Evolutionary conservation across 352 stramenopile genomes (phyloP).

Genomic region (Pythium aphanidermatum): DNA sequence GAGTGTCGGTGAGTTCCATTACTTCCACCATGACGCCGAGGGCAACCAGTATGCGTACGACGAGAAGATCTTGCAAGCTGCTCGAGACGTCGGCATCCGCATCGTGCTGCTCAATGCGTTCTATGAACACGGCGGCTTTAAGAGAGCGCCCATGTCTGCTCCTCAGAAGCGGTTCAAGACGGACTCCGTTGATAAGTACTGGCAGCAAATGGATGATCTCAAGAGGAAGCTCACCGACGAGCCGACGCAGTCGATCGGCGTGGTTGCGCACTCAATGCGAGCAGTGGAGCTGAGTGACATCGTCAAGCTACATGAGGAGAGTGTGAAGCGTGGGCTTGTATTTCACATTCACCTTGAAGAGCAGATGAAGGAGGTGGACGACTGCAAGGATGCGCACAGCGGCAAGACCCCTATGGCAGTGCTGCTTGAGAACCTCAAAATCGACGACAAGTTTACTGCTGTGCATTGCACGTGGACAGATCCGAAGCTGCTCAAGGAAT

Average conservation of each 20-base stretch:
- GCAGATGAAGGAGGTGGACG: slow-evolving; percentile 65
- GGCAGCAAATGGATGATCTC: slow-evolving; percentile 59
- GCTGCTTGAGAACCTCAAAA: slow-evolving; percentile 54
- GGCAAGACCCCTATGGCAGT: slow-evolving; percentile 60
- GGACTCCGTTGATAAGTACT: slow-evolving; percentile 56
- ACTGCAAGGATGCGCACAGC: slow-evolving; percentile 54
- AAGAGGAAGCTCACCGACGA: slow-evolving; percentile 20
- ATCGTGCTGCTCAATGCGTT: slow-evolving; percentile 73
- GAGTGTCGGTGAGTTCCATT: slow-evolving; percentile 75
- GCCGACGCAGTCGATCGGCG: slow-evolving; percentile 50
- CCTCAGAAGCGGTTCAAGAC: slow-evolving; percentile 71
- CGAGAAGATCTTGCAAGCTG: slow-evolving; percentile 54
- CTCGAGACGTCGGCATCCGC: slow-evolving; percentile 58
- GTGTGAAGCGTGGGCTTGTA: slow-evolving; percentile 34
- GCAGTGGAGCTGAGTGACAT: slow-evolving; percentile 56
- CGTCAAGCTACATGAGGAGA: slow-evolving; percentile 60
- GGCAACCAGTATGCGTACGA: slow-evolving; percentile 61
- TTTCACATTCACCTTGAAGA: slow-evolving; percentile 17
- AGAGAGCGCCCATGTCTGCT: slow-evolving; percentile 46
- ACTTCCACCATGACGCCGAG: slow-evolving; percentile 65
- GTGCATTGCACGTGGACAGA: slow-evolving; percentile 76
- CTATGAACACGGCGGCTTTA: slow-evolving; percentile 68
- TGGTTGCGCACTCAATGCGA: slow-evolving; percentile 74
- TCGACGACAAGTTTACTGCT: slow-evolving; percentile 70
- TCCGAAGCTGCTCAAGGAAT: slow-evolving; percentile 42